Base-by-base conservation (phyloP, 163 green algal species). In the Scenedesmus sp. region DNA sequence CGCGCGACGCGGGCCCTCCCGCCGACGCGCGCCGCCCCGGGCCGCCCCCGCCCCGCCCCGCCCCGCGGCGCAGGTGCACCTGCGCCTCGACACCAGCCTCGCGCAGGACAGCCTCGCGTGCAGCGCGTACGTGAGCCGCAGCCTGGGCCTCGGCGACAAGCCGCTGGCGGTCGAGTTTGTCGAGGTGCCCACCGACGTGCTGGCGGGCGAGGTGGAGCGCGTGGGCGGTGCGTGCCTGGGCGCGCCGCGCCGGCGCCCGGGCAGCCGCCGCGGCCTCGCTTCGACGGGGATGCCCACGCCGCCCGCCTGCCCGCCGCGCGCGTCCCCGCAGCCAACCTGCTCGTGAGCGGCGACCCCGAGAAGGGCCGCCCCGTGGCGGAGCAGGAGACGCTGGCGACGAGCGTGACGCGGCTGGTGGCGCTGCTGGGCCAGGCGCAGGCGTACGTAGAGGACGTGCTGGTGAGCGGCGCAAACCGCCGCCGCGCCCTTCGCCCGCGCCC, bases 391-490 rank as follows among this genome's bases (percentile, higher is more conserved):
- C 84, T 99, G 62, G 65, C 82, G 24, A 75, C 54, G 0, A 87
- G 83, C 33, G 84, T 98, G 65, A 69, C 53, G 44, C 82, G 87
- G 26, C 80, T 99, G 76, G 70, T 87, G 70, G 47, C 71, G 10
- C 77, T 94, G 51, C 72, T 99, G 67, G 85, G 87, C 28, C 77
- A 80, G 28, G 90, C 86, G 22, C 60, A 91, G 31, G 65, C 66
- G 6, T 98, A 99, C 80, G 96, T 97, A 28, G 84, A 95, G n/a
- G 84, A 87, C 34, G 95, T 98, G 10, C 86, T 94, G 84, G 91
- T 96, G 87, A 85, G 92, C 63, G n/a, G 53, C 26, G 10, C 15
- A 31, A n/a, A n/a, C n/a, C n/a, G n/a, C n/a, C n/a, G n/a, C n/a
- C n/a, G n/a, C n/a, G n/a, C n/a, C n/a, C n/a, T n/a, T n/a, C n/a